phyloP scores from a whole-genome alignment of 192 early-diverging fungal genomes.

The Coemansia sp. region DNA sequence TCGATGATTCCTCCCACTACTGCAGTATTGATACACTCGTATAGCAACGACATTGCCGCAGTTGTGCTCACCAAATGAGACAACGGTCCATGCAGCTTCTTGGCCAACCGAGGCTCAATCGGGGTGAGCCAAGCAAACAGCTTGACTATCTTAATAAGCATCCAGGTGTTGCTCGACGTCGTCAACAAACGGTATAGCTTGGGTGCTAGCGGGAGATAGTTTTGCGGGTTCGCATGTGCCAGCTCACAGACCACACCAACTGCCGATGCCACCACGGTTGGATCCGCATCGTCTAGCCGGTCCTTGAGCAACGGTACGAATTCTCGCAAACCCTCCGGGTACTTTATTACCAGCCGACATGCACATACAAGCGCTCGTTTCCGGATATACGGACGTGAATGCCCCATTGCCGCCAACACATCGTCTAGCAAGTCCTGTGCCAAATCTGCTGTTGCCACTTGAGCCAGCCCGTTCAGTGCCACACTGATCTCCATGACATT shows the following conservation, averaged over 20 bases:
- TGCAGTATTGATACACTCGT: slow-evolving; percentile 94
- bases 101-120: slow-evolving; percentile 87
- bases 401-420: slow-evolving; percentile 81
- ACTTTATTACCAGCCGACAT: slow-evolving; percentile 86
- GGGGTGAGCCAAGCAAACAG: slow-evolving; percentile 91
- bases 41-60: slow-evolving; percentile 92
- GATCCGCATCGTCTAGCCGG: slow-evolving; percentile 86
- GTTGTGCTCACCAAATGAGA: slow-evolving; percentile 84
- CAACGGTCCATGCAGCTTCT: slow-evolving; percentile 82
- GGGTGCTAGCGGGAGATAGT: slow-evolving; percentile 92
- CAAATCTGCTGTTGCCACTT: slow-evolving; percentile 88
- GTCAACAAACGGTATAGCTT: slow-evolving; percentile 89
- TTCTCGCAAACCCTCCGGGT: slow-evolving; percentile 80
- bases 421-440: slow-evolving; percentile 86
- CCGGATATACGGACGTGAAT: slow-evolving; percentile 89
- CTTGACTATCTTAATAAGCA: slow-evolving; percentile 99
- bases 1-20: slow-evolving; percentile 86
- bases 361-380: slow-evolving; percentile 86
- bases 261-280: slow-evolving; percentile 86
- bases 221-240: slow-evolving; percentile 86
- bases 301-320: slow-evolving; percentile 85
- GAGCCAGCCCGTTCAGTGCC: slow-evolving; percentile 89
- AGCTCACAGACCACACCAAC: slow-evolving; percentile 97
- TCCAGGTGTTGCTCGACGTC: slow-evolving; percentile 95
- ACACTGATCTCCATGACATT: slow-evolving; percentile 79